These are phyloP conservation scores for Phalaenopsis equestris DNA, from an alignment of 106 monocot genomes.

Conservation along the genomic window DNA sequence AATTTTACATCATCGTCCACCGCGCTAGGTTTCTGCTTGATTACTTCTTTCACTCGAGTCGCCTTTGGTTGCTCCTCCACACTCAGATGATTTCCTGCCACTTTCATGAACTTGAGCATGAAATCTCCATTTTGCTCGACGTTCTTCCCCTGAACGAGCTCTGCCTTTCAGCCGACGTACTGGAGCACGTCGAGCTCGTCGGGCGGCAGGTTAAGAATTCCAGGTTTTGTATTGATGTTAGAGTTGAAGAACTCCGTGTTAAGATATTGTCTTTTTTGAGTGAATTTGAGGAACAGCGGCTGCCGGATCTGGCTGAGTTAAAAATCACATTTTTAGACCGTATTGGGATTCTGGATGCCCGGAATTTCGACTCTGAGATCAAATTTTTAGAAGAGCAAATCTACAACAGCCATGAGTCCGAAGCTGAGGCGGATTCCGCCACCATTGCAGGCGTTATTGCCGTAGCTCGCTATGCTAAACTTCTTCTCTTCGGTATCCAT, in stretches of 20 bases:
- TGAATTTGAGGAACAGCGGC: constrained; percentile 24
- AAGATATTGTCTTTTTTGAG: constrained; percentile 35
- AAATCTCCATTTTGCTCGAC: constrained; percentile 73
- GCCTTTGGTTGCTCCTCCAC: constrained; percentile 55
- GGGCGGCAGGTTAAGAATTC: constrained; percentile 24
- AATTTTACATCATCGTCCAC: constrained; percentile 73
- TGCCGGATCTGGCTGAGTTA: constrained; percentile 32
- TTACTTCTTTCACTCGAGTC: constrained; percentile 54
- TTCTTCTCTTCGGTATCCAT: constrained; percentile 39
- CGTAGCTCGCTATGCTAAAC: constrained; percentile 50
- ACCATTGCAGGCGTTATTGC: constrained; percentile 44
- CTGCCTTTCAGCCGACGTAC: constrained; percentile 30
- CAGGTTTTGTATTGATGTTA: constrained; percentile 20
- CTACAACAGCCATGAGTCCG: constrained; percentile 30
- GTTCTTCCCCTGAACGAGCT: constrained; percentile 54
- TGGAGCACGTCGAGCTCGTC: constrained; percentile 50
- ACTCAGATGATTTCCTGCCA: constrained; percentile 34
- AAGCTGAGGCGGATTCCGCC: constrained; percentile 23
- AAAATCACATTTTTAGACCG: constrained; percentile 21
- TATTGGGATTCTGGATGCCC: constrained; percentile 29
- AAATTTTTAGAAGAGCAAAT: constrained; percentile 67
- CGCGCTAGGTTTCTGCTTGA: constrained; percentile 56
- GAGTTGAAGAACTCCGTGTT: constrained; percentile 36
- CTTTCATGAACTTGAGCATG: constrained; percentile 61
- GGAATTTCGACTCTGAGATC: constrained; percentile 37